These are phyloP conservation scores for Fusarium odoratissimum DNA, from an alignment of 2,329 filamentous ascomycete genomes.

Conservation along the genomic window DNA sequence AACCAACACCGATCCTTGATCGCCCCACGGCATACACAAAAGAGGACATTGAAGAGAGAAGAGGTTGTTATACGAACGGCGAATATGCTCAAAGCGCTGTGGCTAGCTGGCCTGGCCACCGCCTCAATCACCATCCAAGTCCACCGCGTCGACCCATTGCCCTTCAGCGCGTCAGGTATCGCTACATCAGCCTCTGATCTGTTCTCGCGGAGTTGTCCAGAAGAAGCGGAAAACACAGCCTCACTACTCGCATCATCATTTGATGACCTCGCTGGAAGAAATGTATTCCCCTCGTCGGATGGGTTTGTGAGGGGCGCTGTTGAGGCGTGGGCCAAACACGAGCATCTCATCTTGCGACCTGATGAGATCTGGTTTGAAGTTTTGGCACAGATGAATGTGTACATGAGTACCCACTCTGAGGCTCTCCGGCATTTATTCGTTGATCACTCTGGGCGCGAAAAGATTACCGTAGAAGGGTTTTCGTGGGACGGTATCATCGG, in stretches of 20 bases:
- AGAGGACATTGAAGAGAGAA: not conserved
- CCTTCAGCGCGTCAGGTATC: slow-evolving; percentile 32
- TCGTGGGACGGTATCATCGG: slow-evolving; percentile 45
- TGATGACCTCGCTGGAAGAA: slow-evolving; percentile 22
- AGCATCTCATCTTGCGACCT: slow-evolving; percentile 61
- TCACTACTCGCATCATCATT: slow-evolving; percentile 48
- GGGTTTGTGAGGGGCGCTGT: slow-evolving; percentile 59
- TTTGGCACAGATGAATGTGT: slow-evolving; percentile 62
- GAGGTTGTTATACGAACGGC: too few species aligned
- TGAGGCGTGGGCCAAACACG: slow-evolving; percentile 62
- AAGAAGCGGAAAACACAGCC: slow-evolving; percentile 44
- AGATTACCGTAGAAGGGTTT: slow-evolving; percentile 49
- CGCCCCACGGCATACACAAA: not conserved
- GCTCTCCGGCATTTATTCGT: slow-evolving; percentile 60
- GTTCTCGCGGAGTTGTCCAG: slow-evolving; percentile 49
- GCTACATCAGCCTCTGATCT: slow-evolving; percentile 48
- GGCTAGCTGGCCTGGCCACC: slow-evolving; percentile 27
- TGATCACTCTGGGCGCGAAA: slow-evolving; percentile 55
- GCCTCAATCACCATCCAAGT: slow-evolving; percentile 45
- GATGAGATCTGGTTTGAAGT: slow-evolving; percentile 69
- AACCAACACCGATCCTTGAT: not conserved
- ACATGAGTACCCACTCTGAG: slow-evolving; percentile 61
- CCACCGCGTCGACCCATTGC: slow-evolving; percentile 44
- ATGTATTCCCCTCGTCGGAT: slow-evolving; percentile 48
- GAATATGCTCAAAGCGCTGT: slow-evolving; percentile 4